Base-by-base conservation (phyloP, 2,329 filamentous ascomycete species). In the Aphanoascus verrucosus region DNA sequence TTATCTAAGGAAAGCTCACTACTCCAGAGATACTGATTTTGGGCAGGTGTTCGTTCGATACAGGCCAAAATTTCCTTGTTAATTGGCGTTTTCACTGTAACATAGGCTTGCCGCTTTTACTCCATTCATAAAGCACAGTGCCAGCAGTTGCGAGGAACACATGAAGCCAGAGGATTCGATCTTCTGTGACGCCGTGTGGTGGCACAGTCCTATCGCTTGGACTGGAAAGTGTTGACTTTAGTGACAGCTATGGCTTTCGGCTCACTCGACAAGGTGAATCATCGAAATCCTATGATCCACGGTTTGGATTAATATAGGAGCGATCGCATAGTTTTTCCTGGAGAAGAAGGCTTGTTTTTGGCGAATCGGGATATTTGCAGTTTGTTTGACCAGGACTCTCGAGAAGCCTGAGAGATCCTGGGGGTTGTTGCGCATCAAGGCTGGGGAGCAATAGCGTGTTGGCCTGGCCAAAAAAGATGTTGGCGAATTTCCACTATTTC, bases 401-500 rank as follows among this genome's bases (percentile, higher is more conserved):
- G 45, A 38, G 45, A 38, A 38, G 5, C 9, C 17, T 11, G 15
- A 32, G 35, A 20, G 19, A 47, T 34, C 43, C 41, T 23, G 9
- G 17, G 41, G 41, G 19, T 47, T 48, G 45, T 14, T 37, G 15
- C 31, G 34, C 45, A 48, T 48, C 45, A 23, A 14, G 17, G 17
- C 38, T 38, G 45, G 35, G 7, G 34, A 48, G 45, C 32, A 20
- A 23, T 35, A 15, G 34, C 34, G 45, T 23, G 35, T 37, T 12
- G 40, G 20, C 20, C 11, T 14, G 12, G 14, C 43, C 43, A 17
- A 47, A 35, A 19, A 35, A 47, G 48, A 23, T 6, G 42, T 14
- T 12, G 5, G 19, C 42, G 40, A 15, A 46, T 35, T 40, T 11
- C 49, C 50, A 52, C 50, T 52, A 52, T 46, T 52, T 52, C 50